Conservation (phyloP, 1,284 basidiomycete genomes). For the Fomitopsis palustris region DNA sequence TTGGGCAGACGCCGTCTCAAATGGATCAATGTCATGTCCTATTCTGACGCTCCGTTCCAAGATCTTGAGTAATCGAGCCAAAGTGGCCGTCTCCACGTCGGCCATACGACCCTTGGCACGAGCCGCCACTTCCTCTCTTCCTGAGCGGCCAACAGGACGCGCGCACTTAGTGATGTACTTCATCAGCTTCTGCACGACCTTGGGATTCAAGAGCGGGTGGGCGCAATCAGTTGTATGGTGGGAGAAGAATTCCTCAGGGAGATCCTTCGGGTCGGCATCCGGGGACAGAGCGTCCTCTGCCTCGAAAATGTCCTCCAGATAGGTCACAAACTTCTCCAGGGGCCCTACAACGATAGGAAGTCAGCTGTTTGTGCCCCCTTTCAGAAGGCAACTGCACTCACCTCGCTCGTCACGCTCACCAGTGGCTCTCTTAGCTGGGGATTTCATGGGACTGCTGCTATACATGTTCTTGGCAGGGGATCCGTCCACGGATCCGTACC, state of each 20-base stretch:
- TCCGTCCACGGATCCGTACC: conserved; percentile 56
- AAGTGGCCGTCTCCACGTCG: conserved; percentile 57
- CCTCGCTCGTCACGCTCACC: conserved; percentile 77
- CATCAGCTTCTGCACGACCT: conserved; percentile 65
- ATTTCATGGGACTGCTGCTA: conserved; percentile 35
- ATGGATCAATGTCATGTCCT: conserved; percentile 72
- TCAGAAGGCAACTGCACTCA: conserved; percentile 29
- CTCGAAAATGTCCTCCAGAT: conserved; percentile 86
- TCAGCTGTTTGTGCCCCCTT: background rate
- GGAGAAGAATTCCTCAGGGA: conserved; percentile 69
- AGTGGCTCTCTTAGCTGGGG: conserved; percentile 49
- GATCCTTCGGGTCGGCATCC: conserved; percentile 51
- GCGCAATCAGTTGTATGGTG: conserved; percentile 51
- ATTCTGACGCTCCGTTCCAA: conserved; percentile 74
- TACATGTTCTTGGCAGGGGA: conserved; percentile 22
- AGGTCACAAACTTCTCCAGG: conserved; percentile 66
- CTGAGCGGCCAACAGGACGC: conserved; percentile 57
- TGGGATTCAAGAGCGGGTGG: conserved; percentile 56
- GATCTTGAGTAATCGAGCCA: conserved; percentile 69
- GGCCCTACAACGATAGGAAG: conserved; percentile 44
- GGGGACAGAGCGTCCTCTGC: conserved; percentile 80
- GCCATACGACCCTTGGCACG: conserved; percentile 52
- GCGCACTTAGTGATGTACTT: conserved; percentile 63
- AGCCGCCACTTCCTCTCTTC: conserved; percentile 41
- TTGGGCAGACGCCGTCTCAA: conserved; percentile 30